phyloP scores from a whole-genome alignment of 257 asterid species.

The Salvia rosmarinus region DNA sequence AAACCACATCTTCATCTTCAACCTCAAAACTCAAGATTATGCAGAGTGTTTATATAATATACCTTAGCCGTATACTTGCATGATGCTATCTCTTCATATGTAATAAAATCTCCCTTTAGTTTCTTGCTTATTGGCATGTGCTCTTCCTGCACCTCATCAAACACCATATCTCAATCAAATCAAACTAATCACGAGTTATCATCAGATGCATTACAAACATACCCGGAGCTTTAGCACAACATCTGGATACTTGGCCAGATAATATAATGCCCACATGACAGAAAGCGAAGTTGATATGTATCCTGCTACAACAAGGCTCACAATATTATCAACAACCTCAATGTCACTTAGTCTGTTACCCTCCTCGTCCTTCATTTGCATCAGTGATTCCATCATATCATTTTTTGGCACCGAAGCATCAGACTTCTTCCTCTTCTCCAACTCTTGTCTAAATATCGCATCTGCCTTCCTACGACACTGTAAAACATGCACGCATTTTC shows the following conservation, averaged over 20 bases:
- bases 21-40: neutral
- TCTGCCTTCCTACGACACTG: slow-evolving; percentile 59
- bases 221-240: slow-evolving; percentile 40
- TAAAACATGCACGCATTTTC: neutral
- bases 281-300: slow-evolving; percentile 47
- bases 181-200: neutral
- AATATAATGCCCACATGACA: slow-evolving; percentile 52
- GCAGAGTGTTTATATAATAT: neutral
- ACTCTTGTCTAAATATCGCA: slow-evolving; percentile 46
- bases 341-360: slow-evolving; percentile 38
- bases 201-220: neutral
- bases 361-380: slow-evolving; percentile 46
- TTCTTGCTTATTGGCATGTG: slow-evolving; percentile 45
- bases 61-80: slow-evolving; percentile 58
- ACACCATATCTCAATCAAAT: neutral
- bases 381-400: slow-evolving; percentile 52
- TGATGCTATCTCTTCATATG: slow-evolving; percentile 49
- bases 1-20: neutral
- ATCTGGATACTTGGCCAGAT: slow-evolving; percentile 47
- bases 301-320: slow-evolving; percentile 46
- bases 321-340: slow-evolving; percentile 58
- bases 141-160: slow-evolving; percentile 48
- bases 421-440: slow-evolving; percentile 46
- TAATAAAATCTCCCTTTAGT: slow-evolving; percentile 42
- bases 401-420: slow-evolving; percentile 10